Base-by-base conservation (phyloP, 1,284 basidiomycete genomes). In the Wallemia hederae region DNA sequence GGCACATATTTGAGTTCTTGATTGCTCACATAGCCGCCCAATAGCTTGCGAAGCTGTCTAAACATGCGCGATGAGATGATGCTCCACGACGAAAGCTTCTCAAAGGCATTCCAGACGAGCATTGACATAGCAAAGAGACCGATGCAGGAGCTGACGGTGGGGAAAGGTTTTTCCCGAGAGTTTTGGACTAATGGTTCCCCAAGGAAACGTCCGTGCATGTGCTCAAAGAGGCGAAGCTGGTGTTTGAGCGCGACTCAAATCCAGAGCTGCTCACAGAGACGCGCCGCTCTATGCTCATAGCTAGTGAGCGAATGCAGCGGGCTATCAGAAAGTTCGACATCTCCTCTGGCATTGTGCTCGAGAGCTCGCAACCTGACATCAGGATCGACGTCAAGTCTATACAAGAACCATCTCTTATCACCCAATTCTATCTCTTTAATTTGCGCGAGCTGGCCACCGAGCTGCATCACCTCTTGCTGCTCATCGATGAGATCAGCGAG, bases 371-470 rank as follows among this genome's bases (percentile, higher is more conserved):
- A n/a, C 39, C 39, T 5, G 39, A 49, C n/a, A 22, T 22, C 5
- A 14, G 39, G 19, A 49, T 49, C 3, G 39, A 49, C 22, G 39
- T 22, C 39, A 49, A 49, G 39, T 49, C 39, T 15, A 17, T 49
- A 17, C 39, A 49, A n/a, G 39, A 49, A n/a, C 39, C 24, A 57
- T 28, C 27, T 66, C 65, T 67, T 71, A 70, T 75, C 72, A 62
- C 72, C 73, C 59, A 91, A 69, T 91, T 88, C 72, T 90, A 89
- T 71, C 83, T 91, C 62, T 94, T 92, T 70, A 91, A 87, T 0
- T 70, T 92, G 55, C 87, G 94, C 70, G 90, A 94, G 68, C 92
- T 92, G 67, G 78, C 85, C 3, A 74, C 77, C 62, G 90, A 94
- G 69, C 72, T 91, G 58, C 75, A 83, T 55, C 80, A 80, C 39